Percentiles rank a stretch among this genome's conserved stretches.
These are phyloP conservation scores for Drosera capensis DNA, from an alignment of 148 eudicot species.

Conservation along the genomic window DNA sequence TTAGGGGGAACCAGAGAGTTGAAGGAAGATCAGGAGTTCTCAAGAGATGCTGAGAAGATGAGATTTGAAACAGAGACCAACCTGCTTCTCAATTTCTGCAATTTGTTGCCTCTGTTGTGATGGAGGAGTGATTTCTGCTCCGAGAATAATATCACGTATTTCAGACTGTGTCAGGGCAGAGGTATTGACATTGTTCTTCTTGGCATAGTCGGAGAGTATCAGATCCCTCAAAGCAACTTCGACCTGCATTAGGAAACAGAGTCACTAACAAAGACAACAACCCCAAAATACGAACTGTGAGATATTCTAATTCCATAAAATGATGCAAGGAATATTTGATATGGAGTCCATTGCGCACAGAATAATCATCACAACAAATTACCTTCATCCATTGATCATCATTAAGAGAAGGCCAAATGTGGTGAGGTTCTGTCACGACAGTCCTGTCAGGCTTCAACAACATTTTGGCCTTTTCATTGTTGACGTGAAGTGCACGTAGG, in stretches of 20 bases:
- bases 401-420: conserved; percentile 93
- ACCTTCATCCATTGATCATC: conserved; percentile 99
- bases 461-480: conserved; percentile 98
- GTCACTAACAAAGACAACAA: background rate
- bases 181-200: conserved; percentile 95
- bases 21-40: too few relatives aligned
- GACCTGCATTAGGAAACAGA: conserved; percentile 34
- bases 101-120: conserved; percentile 99
- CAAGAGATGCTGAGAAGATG: too few relatives aligned
- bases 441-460: conserved; percentile 92
- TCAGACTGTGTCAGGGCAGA: conserved; percentile 95
- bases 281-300: background rate
- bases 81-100: conserved; percentile 95
- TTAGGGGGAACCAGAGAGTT: too few relatives aligned
- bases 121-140: conserved; percentile 98
- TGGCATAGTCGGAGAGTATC: conserved; percentile 94
- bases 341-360: too few relatives aligned
- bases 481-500: conserved; percentile 90
- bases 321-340: background rate
- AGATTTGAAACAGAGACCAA: too few relatives aligned
- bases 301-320: background rate
- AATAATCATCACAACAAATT: background rate
- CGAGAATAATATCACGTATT: conserved; percentile 94
- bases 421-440: conserved; percentile 88
- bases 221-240: conserved; percentile 97